Conservation (phyloP, 1,139 yeast species). For the Pichia sp. region DNA sequence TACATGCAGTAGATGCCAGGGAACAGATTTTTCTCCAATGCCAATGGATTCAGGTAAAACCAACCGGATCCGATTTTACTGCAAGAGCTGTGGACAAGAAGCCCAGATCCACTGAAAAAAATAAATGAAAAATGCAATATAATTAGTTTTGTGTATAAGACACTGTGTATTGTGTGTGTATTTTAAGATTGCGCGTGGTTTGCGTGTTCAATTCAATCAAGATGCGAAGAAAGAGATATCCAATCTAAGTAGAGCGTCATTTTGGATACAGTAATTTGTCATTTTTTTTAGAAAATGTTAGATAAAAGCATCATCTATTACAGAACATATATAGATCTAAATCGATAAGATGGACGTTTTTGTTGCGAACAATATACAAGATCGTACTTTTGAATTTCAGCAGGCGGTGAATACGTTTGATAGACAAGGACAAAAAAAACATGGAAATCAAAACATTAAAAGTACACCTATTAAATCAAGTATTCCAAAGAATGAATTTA, state of each 20-base stretch:
- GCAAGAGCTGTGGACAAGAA: conserved; percentile 24
- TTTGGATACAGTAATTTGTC: too few species aligned
- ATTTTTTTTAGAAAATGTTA: too few species aligned
- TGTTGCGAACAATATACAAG: conserved; percentile 43
- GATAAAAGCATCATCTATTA: too few species aligned
- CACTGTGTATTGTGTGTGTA: too few species aligned
- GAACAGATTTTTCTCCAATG: conserved; percentile 15
- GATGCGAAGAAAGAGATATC: too few species aligned
- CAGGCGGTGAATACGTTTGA: conserved; percentile 73
- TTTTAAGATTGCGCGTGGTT: too few species aligned
- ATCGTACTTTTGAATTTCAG: conserved; percentile 80
- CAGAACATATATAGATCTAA: too few species aligned
- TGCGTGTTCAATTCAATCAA: too few species aligned
- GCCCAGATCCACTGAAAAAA: not conserved
- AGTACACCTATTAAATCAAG: conserved; percentile 17
- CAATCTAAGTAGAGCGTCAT: too few species aligned
- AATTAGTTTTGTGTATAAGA: too few species aligned
- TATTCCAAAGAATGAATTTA: conserved; percentile 58
- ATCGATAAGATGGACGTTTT: conserved; percentile 19
- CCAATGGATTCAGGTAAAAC: conserved; percentile 15
- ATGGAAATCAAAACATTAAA: conserved; percentile 20
- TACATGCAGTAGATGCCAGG: conserved; percentile 5
- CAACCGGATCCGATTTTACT: conserved; percentile 21
- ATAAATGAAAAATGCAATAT: too few species aligned
- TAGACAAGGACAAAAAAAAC: conserved; percentile 33